Evolutionary conservation across 192 early-diverging fungal genomes (phyloP).

Genomic region (Mortierella hygrophila): DNA sequence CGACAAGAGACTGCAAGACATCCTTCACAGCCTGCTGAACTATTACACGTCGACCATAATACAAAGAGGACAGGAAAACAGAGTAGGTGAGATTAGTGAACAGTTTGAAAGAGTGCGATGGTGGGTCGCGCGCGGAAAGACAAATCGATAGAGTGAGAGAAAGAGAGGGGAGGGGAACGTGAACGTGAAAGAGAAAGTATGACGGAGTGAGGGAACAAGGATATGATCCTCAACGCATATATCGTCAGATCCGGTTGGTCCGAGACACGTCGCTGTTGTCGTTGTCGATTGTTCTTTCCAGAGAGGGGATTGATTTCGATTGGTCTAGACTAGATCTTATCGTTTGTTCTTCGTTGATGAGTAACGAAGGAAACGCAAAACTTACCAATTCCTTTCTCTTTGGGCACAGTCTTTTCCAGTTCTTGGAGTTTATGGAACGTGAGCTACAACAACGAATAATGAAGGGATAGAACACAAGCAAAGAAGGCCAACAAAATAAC

Average conservation of each 20-base stretch:
- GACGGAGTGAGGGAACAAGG: background rate
- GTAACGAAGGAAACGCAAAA: background rate
- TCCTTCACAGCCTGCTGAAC: conserved; percentile 87
- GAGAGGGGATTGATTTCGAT: background rate
- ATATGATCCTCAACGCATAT: background rate
- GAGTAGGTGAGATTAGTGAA: background rate
- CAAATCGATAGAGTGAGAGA: background rate
- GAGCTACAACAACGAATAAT: conserved; percentile 48
- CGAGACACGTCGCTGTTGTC: background rate
- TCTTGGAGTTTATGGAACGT: conserved; percentile 87
- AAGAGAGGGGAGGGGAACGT: background rate
- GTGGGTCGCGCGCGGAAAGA: background rate
- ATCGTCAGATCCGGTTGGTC: background rate
- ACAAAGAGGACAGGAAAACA: background rate
- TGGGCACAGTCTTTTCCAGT: conserved; percentile 85
- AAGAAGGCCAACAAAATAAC: background rate
- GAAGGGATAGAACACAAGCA: background rate
- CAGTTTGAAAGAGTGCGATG: background rate
- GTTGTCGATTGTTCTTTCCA: background rate
- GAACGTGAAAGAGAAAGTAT: background rate
- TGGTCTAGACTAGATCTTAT: too few relatives aligned
- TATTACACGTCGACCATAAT: conserved; percentile 29
- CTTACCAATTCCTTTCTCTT: conserved; percentile 84
- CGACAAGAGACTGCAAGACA: conserved; percentile 83
- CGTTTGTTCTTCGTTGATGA: too few relatives aligned